A percentile compares a stretch with the other conserved stretches of the same genome.
Evolutionary conservation across 768 basidiomycete species (phyloP).

Genomic region (Pisolithus marmoratus): DNA sequence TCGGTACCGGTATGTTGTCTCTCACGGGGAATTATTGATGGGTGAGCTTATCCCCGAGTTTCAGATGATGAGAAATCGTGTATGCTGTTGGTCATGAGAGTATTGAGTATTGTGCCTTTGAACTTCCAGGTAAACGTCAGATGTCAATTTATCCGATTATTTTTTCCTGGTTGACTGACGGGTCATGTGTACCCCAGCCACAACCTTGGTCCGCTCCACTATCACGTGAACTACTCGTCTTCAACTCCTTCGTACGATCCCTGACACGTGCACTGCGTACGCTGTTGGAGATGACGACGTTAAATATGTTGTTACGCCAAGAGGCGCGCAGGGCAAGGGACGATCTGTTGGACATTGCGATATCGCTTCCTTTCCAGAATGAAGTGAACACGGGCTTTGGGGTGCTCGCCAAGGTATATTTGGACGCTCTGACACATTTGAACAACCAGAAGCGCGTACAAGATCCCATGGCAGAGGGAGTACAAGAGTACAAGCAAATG

Average conservation of each 20-base stretch:
- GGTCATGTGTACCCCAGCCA: constrained; percentile 40
- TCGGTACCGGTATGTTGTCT: constrained; percentile 72
- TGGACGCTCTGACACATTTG: constrained; percentile 87
- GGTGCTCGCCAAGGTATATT: constrained; percentile 92
- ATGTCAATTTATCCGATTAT: constrained; percentile 1
- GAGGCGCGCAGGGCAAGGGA: constrained; percentile 86
- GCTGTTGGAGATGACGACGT: constrained; percentile 81
- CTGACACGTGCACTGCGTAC: constrained; percentile 87
- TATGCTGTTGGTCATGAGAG: constrained; percentile 95
- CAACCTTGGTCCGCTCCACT: constrained; percentile 94
- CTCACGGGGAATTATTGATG: constrained; percentile 26
- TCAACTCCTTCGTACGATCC: constrained; percentile 95
- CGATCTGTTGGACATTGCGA: constrained; percentile 86
- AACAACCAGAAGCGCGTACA: constrained; percentile 75
- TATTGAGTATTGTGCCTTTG: constrained; percentile 90
- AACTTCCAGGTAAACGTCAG: constrained; percentile 74
- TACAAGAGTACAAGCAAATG: constrained; percentile 76
- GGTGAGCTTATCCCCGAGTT: constrained; percentile 11
- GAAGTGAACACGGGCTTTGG: constrained; percentile 99
- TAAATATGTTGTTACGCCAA: constrained; percentile 88
- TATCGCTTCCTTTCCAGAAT: constrained; percentile 89
- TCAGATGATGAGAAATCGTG: constrained; percentile 90
- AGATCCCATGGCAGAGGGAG: constrained; percentile 72
- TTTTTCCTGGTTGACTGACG: constrained; percentile 8
- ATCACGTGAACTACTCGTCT: constrained; percentile 93